These are phyloP conservation scores for Penicillium herquei DNA, from an alignment of 495 filamentous ascomycete species.

Conservation along the genomic window DNA sequence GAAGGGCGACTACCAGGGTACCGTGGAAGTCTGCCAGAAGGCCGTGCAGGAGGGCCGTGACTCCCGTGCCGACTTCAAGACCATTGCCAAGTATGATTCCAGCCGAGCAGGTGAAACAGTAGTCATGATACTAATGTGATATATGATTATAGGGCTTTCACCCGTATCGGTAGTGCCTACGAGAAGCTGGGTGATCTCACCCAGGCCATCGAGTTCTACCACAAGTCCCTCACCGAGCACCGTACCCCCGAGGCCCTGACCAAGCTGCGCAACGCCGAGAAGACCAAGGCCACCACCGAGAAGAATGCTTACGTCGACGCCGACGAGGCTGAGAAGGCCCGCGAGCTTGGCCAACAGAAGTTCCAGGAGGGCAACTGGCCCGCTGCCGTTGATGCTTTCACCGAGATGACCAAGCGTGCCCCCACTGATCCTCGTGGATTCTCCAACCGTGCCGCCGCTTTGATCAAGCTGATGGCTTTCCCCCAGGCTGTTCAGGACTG, in stretches of 20 bases:
- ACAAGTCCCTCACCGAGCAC: slow-evolving; percentile 93
- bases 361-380: slow-evolving; percentile 98
- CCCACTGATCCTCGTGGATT: slow-evolving; percentile 93
- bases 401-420: slow-evolving; percentile 94
- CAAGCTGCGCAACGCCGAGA: slow-evolving; percentile 93
- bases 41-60: slow-evolving; percentile 86
- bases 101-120: no score
- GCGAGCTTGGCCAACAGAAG: slow-evolving; percentile 89
- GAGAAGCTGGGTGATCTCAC: slow-evolving; percentile 82
- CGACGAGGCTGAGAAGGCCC: slow-evolving; percentile 89
- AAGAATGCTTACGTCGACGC: slow-evolving; percentile 84
- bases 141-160: slow-evolving; percentile 61
- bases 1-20: slow-evolving; percentile 85
- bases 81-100: slow-evolving; percentile 76
- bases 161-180: slow-evolving; percentile 84
- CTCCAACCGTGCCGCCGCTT: slow-evolving; percentile 93
- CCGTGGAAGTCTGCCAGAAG: slow-evolving; percentile 81
- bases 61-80: slow-evolving; percentile 91
- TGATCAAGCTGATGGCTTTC: slow-evolving; percentile 95
- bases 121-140: background rate
- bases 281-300: slow-evolving; percentile 74
- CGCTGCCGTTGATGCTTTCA: slow-evolving; percentile 90
- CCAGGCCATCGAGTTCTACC: slow-evolving; percentile 85
- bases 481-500: slow-evolving; percentile 92
- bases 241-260: slow-evolving; percentile 89